Evolutionary conservation across 2,329 filamentous ascomycete species (phyloP), one percentile per base, ranked within the genome.

Genomic region (Incumbomyces lentus): DNA sequence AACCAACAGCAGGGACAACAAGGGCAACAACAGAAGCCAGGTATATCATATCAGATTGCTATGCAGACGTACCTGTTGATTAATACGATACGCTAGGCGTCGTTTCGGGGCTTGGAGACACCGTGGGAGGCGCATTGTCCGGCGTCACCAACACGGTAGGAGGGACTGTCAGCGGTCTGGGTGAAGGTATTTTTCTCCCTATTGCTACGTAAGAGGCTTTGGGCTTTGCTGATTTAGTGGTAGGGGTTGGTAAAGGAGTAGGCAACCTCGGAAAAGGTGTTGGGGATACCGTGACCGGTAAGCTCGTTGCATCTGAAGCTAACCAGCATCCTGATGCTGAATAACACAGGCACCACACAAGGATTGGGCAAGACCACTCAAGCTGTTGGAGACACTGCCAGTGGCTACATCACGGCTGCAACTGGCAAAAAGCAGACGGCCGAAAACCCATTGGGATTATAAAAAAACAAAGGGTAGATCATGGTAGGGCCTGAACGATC

Each of bases 401-500:
- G n/a, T 8, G 16, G 36, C n/a, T 26, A 26, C 11, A 34, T 35
- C 11, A 40, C 14, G 3, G 2, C 7, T 7, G 44, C 36, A 2
- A 45, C 42, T n/a, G 44, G 44, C 11, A 46, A 40, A 11, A 19
- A 46, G 26, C 35, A 40, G 29, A 34, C 7, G 22, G 44, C 26
- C 33, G n/a, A 46, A 2, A 46, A 46, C 26, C 44, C 44, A n/a
- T 29, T 46, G 26, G 44, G 44, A 18, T 22, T 46, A 19, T 46
- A 14, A 46, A 37, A n/a, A 13, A 36, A 6, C 18, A 26, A 22
- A 13, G n/a, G n/a, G 14, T 17, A 12, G 33, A 35, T 38, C 35
- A 18, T 5, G 11, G 18, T 18, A 16, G 11, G 11, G 5, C 11
- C 35, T 4, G 35, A 8, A 5, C 6, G 7, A 8, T 12, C 35